These are phyloP conservation scores for Fagopyrum esculentum DNA, from an alignment of 148 eudicot species.

Conservation along the genomic window DNA sequence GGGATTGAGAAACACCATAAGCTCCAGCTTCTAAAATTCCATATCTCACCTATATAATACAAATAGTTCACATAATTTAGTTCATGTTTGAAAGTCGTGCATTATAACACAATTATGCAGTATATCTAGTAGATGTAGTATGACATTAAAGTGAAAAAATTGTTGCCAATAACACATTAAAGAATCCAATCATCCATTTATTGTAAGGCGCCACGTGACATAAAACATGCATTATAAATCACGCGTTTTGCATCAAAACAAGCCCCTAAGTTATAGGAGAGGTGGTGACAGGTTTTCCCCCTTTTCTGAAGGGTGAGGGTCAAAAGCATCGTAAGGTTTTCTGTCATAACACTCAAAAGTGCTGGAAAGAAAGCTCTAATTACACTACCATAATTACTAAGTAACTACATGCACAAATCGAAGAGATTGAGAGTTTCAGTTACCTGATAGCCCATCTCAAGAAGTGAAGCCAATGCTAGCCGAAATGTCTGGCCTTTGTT, in stretches of 20 bases:
- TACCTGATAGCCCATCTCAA: constrained; percentile 93
- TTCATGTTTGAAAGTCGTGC: no score
- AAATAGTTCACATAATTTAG: background rate
- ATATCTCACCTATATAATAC: constrained; percentile 64
- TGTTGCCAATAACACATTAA: no score
- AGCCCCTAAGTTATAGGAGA: no score
- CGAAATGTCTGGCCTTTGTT: constrained; percentile 88
- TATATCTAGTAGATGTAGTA: no score
- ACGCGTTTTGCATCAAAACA: no score
- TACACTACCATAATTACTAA: background rate
- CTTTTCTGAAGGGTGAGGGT: background rate
- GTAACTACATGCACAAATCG: background rate
- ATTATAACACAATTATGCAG: no score
- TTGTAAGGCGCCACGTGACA: no score
- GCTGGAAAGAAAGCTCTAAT: background rate
- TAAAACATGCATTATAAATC: background rate
- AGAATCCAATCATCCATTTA: no score
- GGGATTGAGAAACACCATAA: constrained; percentile 87
- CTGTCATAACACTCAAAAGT: background rate
- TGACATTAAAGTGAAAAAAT: no score
- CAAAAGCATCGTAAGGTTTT: background rate
- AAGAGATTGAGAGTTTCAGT: background rate
- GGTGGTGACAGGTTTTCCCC: no score
- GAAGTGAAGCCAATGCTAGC: constrained; percentile 64
- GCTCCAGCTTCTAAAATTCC: constrained; percentile 98